A percentile compares a stretch with the other conserved stretches of the same genome.
Evolutionary conservation across 208 protist species (phyloP).

Genomic region (Trypanosoma scelopori): DNA sequence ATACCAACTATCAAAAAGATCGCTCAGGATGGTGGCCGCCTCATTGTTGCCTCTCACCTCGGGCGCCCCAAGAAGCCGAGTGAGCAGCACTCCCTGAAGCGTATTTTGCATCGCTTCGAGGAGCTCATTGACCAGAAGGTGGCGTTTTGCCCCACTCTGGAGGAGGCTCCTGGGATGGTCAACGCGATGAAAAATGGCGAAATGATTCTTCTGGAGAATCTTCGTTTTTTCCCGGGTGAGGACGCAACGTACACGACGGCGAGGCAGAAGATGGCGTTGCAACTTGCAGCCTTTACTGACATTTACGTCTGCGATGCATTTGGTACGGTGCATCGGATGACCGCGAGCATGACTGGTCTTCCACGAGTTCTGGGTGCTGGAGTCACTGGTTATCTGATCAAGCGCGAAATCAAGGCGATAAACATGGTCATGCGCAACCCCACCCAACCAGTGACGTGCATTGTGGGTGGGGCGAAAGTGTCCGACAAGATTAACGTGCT

Average conservation of each 20-base stretch:
- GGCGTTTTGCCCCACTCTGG: slow-evolving; percentile 53
- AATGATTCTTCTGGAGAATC: slow-evolving; percentile 99
- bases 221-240: slow-evolving; percentile 99
- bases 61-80: slow-evolving; percentile 97
- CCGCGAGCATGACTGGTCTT: slow-evolving; percentile 93
- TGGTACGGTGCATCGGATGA: slow-evolving; percentile 99
- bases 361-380: slow-evolving; percentile 87
- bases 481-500: slow-evolving; percentile 99
- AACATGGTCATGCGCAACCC: slow-evolving; percentile 93
- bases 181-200: slow-evolving; percentile 82
- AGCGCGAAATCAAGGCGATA: slow-evolving; percentile 99
- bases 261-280: slow-evolving; percentile 75
- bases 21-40: slow-evolving; percentile 83
- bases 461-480: slow-evolving; percentile 98
- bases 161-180: slow-evolving; percentile 53
- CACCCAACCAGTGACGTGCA: slow-evolving; percentile 92
- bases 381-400: slow-evolving; percentile 98
- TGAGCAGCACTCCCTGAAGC: slow-evolving; percentile 89
- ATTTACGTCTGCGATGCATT: slow-evolving; percentile 99
- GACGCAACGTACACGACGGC: slow-evolving; percentile 89
- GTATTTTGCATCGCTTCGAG: slow-evolving; percentile 89
- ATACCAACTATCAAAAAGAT: slow-evolving; percentile 97
- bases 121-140: slow-evolving; percentile 85
- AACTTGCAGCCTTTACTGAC: slow-evolving; percentile 94
- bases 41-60: slow-evolving; percentile 97